Conservation (phyloP, 2,329 filamentous ascomycete species). For the Aspergillus sp. region DNA sequence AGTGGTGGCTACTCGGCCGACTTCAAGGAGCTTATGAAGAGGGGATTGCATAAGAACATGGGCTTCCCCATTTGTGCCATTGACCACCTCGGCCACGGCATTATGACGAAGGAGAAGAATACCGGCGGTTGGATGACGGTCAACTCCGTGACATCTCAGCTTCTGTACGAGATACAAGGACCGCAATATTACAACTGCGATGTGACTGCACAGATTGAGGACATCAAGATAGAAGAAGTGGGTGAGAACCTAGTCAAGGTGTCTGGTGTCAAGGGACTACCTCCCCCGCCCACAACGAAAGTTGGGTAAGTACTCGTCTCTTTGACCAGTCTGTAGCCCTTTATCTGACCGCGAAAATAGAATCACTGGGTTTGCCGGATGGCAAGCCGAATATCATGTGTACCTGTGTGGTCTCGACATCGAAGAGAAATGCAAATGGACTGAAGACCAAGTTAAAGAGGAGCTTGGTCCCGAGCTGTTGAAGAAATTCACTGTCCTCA, state of each 20-base stretch:
- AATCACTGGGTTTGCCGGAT: not conserved
- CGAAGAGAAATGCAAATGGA: not conserved
- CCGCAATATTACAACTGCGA: conserved; percentile 15
- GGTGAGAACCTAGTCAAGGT: conserved; percentile 7
- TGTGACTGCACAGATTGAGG: conserved; percentile 10
- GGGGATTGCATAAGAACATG: conserved; percentile 7
- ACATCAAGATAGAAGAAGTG: conserved; percentile 7
- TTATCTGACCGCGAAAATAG: not conserved
- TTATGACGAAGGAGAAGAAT: conserved; percentile 13
- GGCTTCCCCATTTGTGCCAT: conserved; percentile 26
- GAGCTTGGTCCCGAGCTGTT: not conserved
- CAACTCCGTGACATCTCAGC: conserved; percentile 18
- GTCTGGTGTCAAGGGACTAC: not conserved
- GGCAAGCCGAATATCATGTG: not conserved
- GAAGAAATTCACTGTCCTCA: conserved; percentile 1
- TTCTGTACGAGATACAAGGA: conserved; percentile 29
- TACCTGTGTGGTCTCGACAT: not conserved
- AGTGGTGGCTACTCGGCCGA: conserved; percentile 32
- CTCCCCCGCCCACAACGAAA: conserved; percentile 7
- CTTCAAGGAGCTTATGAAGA: conserved; percentile 25
- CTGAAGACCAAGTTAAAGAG: not conserved
- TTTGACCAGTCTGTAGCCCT: not conserved
- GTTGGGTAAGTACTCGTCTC: not conserved
- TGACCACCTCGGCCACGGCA: conserved; percentile 11
- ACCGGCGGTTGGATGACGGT: conserved; percentile 17